Evolutionary conservation across 2,329 filamentous ascomycete genomes (phyloP).

Genomic region (Nothopassalora personata): DNA sequence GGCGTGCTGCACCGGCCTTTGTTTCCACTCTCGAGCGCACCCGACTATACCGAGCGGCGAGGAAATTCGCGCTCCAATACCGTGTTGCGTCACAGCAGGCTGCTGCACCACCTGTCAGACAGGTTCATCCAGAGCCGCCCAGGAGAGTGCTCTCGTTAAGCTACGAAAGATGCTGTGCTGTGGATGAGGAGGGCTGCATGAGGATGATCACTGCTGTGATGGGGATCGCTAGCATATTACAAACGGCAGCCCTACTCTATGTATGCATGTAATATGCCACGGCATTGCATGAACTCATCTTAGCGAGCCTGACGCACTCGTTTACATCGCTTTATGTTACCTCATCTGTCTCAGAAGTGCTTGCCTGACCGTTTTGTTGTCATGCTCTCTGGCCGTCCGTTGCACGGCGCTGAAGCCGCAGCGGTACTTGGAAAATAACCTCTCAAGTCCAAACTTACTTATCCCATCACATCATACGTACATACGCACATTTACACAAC

Average conservation of each 20-base stretch:
- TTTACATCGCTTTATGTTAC: too few species aligned
- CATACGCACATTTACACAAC: not conserved
- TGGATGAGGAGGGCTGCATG: slow-evolving; percentile 44
- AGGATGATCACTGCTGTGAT: not conserved
- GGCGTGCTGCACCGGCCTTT: too few species aligned
- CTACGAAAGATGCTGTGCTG: slow-evolving; percentile 91
- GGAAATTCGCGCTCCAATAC: too few species aligned
- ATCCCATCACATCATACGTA: not conserved
- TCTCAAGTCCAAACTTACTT: too few species aligned
- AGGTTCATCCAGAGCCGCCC: slow-evolving; percentile 50
- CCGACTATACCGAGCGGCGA: too few species aligned
- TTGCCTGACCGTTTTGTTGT: too few species aligned
- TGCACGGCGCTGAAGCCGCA: too few species aligned
- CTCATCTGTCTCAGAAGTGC: too few species aligned
- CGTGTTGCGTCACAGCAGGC: not conserved
- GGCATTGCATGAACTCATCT: not conserved
- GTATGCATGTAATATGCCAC: not conserved
- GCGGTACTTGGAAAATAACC: too few species aligned
- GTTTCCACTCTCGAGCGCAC: too few species aligned
- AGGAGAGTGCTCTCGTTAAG: slow-evolving; percentile 84
- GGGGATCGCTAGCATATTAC: not conserved
- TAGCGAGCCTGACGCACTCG: too few species aligned
- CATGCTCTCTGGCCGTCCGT: too few species aligned
- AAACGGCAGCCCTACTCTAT: not conserved
- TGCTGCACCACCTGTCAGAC: slow-evolving; percentile 18